Base-by-base conservation (phyloP, 768 basidiomycete genomes). In the Rhizopogon vinicolor region DNA sequence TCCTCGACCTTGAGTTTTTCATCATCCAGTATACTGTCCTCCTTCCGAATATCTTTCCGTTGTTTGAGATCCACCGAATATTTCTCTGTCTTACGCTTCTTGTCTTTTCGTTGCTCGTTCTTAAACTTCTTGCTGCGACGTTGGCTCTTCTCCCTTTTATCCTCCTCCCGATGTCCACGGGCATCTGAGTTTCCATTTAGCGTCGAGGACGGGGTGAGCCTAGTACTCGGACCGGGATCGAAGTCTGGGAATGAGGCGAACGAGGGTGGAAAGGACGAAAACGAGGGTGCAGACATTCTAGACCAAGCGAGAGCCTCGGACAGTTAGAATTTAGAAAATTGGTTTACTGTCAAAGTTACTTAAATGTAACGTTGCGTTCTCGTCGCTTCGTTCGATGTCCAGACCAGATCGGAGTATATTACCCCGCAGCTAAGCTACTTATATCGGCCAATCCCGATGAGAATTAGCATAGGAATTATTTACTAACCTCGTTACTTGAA, bases 161-260 rank as follows among this genome's bases (percentile, higher is more conserved):
- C 31, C 18, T 55, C 41, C 14, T 41, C 48, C 51, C 48, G 46
- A 54, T 18, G 56, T 61, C 52, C 63, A 39, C 18, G 49, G 58
- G 31, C 39, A 44, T 58, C 64, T 57, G 52, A 9, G 43, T 12
- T 54, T 42, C 64, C 63, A 22, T 59, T 60, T 50, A 57, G 58
- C n/a, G 52, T 5, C 33, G 60, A 58, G 19, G 65, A 60, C 44
- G 55, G 49, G 1, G 60, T 22, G 22, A 41, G 63, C 56, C 68
- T 65, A 4, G 25, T 25, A 51, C 74, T 78, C 5, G 77, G 68
- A 3, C 73, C 77, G 51, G 75, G 68, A 19, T 80, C 78, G n/a
- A 81, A 55, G 52, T 86, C 82, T 37, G 87, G 87, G 66, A 90
- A 89, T 28, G 87, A 87, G 13, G 78, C 65, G 66, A 89, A 90